Evolutionary conservation across 2,329 filamentous ascomycete species (phyloP), one percentile per base, ranked within the genome.

Genomic region (Aureobasidium sp.): DNA sequence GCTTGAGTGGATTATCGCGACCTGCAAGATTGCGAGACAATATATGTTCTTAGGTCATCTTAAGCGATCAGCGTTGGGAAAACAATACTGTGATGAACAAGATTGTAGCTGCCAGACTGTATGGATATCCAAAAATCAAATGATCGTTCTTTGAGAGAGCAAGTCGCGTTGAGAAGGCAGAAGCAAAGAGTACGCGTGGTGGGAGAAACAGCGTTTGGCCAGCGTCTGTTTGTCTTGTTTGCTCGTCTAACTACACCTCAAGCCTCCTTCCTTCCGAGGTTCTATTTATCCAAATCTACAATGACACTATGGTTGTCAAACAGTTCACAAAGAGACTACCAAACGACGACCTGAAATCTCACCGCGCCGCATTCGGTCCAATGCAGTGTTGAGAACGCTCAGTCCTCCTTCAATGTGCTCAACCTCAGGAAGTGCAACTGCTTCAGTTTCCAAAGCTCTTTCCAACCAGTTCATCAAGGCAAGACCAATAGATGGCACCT

Each of bases 321-420:
- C 7, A 1, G 6, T 37, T 12, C 27, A 52, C 15, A 56, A n/a
- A 74, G 68, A 5, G 68, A 89, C 84, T n/a, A 91, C 85, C 48
- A 91, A 76, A 49, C 87, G 82, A 14, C 86, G 87, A 0, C 88
- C 88, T 55, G 84, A 85, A 11, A 89, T 82, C 61, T 84, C 83
- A 0, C 88, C 86, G 63, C 79, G 80, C 15, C 87, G 78, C 79
- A 91, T 81, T 5, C 80, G 77, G 68, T 90, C 85, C 34, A 91
- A 73, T 0, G 84, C 87, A 8, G 76, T 78, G 69, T 91, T 91
- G n/a, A 91, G 82, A 0, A 81, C 85, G 2, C 78, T 81, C 2
- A 91, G 71, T 0, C 88, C 88, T 14, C 83, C 79, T 20, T 86
- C 81, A 0, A 84, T 81, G 27, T 83, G 82, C 20, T 88, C 79